Evolutionary conservation across 805 yeast genomes (phyloP), one percentile per base, ranked within the genome.

Genomic region (Novakomyces olei): DNA sequence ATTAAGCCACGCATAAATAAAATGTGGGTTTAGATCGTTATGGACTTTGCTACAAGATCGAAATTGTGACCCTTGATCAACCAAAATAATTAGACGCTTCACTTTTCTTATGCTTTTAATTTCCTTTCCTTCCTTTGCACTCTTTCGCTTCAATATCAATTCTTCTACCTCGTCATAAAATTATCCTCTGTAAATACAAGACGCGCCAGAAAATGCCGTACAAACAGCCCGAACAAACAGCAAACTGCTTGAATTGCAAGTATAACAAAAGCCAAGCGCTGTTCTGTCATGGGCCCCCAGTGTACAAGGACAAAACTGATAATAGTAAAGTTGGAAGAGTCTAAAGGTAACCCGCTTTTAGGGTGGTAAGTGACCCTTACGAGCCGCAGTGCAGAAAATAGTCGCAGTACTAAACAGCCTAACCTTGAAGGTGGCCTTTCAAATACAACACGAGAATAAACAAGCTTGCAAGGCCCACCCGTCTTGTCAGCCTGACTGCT

Each of bases 231-330:
- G 29, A 77, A 65, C 3, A 34, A 27, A 19, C 44, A 41, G 24
- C 34, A 32, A 15, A 15, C 32, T 6, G 36, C 40, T 49, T 88
- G 96, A 9, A 71, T 41, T 0, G 43, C 43, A 44, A 88, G 46
- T 10, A 88, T 60, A 4, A 63, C 44, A 15, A 54, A 36, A 40
- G 95, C 76, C 34, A 88, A 57, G 15, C 48, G 55, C 47, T 78
- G 93, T 51, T 88, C 99, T 36, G 83, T 62, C 60, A 76, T 49
- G 4, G 98, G 95, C 1, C 98, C 98, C 27, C 73, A 59, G 77
- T 81, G 70, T 6, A 85, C 92, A 27, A 85, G 55, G 2, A 66
- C 63, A 39, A 88, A 57, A 47, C 85, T 88, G 41, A 88, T 81
- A 31, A 88, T 53, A 2, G 99, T 88, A 66, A 85, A 61, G 48